Base-by-base conservation (phyloP, 2,329 filamentous ascomycete genomes). In the Ramularia collo-cygni region DNA sequence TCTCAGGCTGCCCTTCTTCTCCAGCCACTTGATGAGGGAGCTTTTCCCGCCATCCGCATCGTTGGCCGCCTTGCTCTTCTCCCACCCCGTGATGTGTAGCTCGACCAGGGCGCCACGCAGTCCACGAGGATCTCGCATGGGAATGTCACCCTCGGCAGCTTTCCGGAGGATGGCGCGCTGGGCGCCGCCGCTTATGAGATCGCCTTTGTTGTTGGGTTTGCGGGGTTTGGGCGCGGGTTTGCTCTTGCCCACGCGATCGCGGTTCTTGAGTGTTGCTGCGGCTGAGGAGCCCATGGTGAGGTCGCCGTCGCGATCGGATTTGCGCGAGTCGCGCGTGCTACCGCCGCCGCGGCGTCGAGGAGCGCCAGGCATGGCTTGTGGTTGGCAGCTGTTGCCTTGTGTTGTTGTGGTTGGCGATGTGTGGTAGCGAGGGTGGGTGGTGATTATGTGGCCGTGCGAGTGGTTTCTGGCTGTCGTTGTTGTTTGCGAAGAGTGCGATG, bases 221-320 rank as follows among this genome's bases (percentile, higher is more conserved):
- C 39, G 48, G 44, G 40, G 53, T 46, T 53, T 43, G 34, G 54
- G 51, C 16, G 47, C 38, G 35, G 42, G 42, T 42, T 52, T 46
- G 26, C 38, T 33, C 40, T 60, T 58, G 37, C 54, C 49, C 37
- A 58, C 52, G 24, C 53, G 49, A 32, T 50, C 51, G 36, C 57
- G 51, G 14, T 52, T 55, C 38, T 56, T 58, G 21, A 64, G 56
- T 19, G 63, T 56, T 38, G 60, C 61, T 26, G 63, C 57, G 36
- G 61, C 61, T 18, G 32, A 27, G 28, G 29, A 19, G 54, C 72
- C 75, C 77, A 81, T 81, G 31, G 70, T 65, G 44, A 80, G 58
- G 57, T 81, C 77, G 24, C 77, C 77, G 65, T 81, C 77, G 53
- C 69, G 70, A 56, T 81, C 77, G 38, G 72, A 47, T 37, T 46